Percentiles rank a stretch among this genome's conserved stretches.
These are phyloP conservation scores for Colletotrichum musae DNA, from an alignment of 2,329 filamentous ascomycete genomes.

Conservation along the genomic window DNA sequence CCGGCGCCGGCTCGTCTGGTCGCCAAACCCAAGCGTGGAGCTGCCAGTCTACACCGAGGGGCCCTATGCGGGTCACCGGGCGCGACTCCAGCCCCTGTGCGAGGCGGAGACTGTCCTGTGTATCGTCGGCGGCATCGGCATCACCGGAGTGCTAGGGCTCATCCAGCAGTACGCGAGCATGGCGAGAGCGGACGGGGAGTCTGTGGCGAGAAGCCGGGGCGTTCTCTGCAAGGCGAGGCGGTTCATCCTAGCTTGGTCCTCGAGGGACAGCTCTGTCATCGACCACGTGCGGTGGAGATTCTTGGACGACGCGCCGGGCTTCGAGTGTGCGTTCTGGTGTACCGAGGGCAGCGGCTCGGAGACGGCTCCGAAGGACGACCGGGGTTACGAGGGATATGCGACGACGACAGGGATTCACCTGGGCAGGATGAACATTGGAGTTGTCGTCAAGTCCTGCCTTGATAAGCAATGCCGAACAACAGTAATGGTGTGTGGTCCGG, in stretches of 20 bases:
- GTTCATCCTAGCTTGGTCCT: constrained; percentile 47
- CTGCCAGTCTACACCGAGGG: constrained; percentile 17
- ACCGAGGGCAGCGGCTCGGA: constrained; percentile 45
- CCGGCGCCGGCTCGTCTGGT: constrained; percentile 6
- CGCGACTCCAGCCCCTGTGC: constrained; percentile 1
- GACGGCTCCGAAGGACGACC: constrained; percentile 40
- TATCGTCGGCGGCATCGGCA: constrained; percentile 52
- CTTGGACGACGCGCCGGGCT: constrained; percentile 8
- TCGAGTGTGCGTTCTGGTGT: constrained; percentile 43
- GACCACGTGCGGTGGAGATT: constrained; percentile 33
- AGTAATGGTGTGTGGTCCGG: constrained; percentile 47
- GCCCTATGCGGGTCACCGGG: constrained; percentile 14
- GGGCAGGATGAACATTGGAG: constrained; percentile 43
- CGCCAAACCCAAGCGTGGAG: background rate
- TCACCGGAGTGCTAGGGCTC: constrained; percentile 49
- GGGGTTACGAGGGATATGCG: background rate
- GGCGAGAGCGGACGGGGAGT: background rate
- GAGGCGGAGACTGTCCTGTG: constrained; percentile 48
- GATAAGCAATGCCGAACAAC: constrained; percentile 8
- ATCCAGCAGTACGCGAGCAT: constrained; percentile 35
- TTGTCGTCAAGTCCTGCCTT: constrained; percentile 36
- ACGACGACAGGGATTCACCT: constrained; percentile 16
- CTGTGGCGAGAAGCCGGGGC: background rate
- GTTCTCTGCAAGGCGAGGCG: constrained; percentile 11
- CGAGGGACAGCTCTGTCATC: constrained; percentile 42